Base-by-base conservation (phyloP, 257 asterid species). In the Solanum ahanhuiri region DNA sequence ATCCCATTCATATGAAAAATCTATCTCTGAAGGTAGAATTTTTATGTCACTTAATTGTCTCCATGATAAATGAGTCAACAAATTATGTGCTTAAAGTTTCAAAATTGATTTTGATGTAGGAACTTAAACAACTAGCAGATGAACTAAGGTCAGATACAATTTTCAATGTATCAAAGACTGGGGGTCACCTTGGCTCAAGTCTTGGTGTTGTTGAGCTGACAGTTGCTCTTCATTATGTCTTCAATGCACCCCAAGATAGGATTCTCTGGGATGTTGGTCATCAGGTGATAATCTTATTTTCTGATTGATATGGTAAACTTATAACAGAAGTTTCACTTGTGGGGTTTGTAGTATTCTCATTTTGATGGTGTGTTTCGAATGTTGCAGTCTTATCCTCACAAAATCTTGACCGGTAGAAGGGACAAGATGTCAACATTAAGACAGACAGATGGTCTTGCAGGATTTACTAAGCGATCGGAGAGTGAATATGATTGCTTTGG, bases 221-320 rank as follows among this genome's bases (percentile, higher is more conserved):
- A 1, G 98, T 96, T 89, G 98, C 98, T 63, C 98, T 96, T 86
- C 99, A 96, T 88, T 96, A 93, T 88, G 94, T 96, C 58, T 96
- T 96, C 91, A 94, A 92, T 87, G 91, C 98, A 72, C 99, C 99
- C 43, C 94, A 93, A 86, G 99, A 96, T 92, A 91, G 91, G 86
- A 91, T 96, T 54, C 93, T 96, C n/a, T 96, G 98, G 98, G 99
- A 96, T 91, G 99, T 96, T 86, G 99, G 99, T 70, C 99, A 96
- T 87, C 99, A 95, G 97, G 99, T 96, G 83, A 88, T 45, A 28
- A 28, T 85, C 67, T 85, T 34, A 7, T 25, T 58, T 41, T 82
- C 14, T 43, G 23, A 79, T 79, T 41, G n/a, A 23, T 41, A 76
- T 41, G 63, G 35, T 76, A 25, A 23, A 77, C 37, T 77, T 57